phyloP scores from a whole-genome alignment of 768 basidiomycete genomes.

The Naematelia aurantialba region DNA sequence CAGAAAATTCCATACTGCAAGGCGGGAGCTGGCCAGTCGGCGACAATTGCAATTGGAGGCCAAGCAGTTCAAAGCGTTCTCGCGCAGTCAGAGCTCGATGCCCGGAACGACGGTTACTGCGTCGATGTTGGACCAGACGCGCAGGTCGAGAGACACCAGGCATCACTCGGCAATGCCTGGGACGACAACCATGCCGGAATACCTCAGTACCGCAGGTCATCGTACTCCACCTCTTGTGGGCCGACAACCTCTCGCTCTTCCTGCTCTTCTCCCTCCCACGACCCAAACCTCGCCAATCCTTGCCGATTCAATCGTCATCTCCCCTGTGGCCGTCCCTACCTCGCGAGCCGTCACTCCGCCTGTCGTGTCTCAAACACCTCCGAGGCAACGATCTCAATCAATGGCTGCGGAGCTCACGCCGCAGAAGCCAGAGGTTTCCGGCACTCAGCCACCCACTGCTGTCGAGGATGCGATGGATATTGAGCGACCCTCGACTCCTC shows the following conservation, averaged over 20 bases:
- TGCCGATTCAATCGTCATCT: slow-evolving; percentile 2
- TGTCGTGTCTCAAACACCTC: neutral
- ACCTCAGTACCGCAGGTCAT: slow-evolving; percentile 38
- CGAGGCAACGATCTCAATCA: slow-evolving; percentile 2
- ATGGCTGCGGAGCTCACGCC: slow-evolving; percentile 11
- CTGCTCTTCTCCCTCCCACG: slow-evolving; percentile 8
- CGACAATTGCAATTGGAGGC: slow-evolving; percentile 38
- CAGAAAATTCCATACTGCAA: slow-evolving; percentile 62
- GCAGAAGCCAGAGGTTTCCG: slow-evolving; percentile 10
- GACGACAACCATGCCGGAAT: slow-evolving; percentile 37
- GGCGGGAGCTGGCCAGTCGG: slow-evolving; percentile 44
- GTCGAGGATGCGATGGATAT: slow-evolving; percentile 26
- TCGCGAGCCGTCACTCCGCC: slow-evolving; percentile 4
- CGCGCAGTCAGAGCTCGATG: slow-evolving; percentile 34
- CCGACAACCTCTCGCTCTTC: slow-evolving; percentile 7
- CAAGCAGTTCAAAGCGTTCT: slow-evolving; percentile 24
- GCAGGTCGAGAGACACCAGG: slow-evolving; percentile 22
- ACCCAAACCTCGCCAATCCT: neutral
- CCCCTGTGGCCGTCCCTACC: slow-evolving; percentile 11
- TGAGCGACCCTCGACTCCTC: slow-evolving; percentile 1
- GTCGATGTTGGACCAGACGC: slow-evolving; percentile 32
- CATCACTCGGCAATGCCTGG: slow-evolving; percentile 44
- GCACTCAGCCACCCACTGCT: slow-evolving; percentile 16
- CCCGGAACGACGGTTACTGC: slow-evolving; percentile 34
- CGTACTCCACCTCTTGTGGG: slow-evolving; percentile 27